A percentile compares a stretch with the other conserved stretches of the same genome.
Conservation (phyloP, 2,329 filamentous ascomycete genomes). For the Zalaria obscura region DNA sequence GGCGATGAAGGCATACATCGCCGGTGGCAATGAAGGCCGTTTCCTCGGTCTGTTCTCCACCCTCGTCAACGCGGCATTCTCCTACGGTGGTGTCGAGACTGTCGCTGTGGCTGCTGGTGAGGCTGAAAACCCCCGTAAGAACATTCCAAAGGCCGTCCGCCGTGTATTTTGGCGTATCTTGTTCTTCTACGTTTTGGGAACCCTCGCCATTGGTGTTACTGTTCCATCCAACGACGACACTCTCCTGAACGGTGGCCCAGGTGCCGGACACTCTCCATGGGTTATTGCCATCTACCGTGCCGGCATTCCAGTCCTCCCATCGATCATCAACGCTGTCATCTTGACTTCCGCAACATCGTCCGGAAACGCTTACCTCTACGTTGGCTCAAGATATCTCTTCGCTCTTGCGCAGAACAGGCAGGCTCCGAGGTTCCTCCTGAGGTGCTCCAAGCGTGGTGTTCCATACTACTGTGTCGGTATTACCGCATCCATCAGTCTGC, state of each 20-base stretch:
- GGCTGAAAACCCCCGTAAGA: slow-evolving; percentile 36
- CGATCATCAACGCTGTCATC: slow-evolving; percentile 64
- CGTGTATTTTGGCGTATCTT: slow-evolving; percentile 41
- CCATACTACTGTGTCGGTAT: slow-evolving; percentile 23
- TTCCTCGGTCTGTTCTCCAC: slow-evolving; percentile 48
- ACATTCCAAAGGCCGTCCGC: slow-evolving; percentile 40
- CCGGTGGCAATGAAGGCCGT: slow-evolving; percentile 39
- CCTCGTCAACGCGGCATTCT: slow-evolving; percentile 35
- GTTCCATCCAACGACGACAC: slow-evolving; percentile 40
- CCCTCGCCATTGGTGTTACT: slow-evolving; percentile 44
- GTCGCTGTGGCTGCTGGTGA: slow-evolving; percentile 43
- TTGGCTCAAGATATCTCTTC: slow-evolving; percentile 38
- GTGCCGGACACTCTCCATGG: slow-evolving; percentile 36
- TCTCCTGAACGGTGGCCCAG: slow-evolving; percentile 32
- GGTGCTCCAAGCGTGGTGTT: slow-evolving; percentile 31
- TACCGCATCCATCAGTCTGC: slow-evolving; percentile 37
- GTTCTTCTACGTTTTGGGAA: slow-evolving; percentile 43
- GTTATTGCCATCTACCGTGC: slow-evolving; percentile 58
- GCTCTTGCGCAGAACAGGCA: slow-evolving; percentile 34
- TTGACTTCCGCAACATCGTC: slow-evolving; percentile 58
- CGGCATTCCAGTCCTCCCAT: slow-evolving; percentile 51
- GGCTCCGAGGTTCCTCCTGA: slow-evolving; percentile 34
- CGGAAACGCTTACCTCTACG: slow-evolving; percentile 51
- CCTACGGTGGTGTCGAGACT: slow-evolving; percentile 39
- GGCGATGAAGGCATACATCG: slow-evolving; percentile 43